phyloP scores from a whole-genome alignment of 2,329 filamentous ascomycete species.

The Cytospora schulzeri region DNA sequence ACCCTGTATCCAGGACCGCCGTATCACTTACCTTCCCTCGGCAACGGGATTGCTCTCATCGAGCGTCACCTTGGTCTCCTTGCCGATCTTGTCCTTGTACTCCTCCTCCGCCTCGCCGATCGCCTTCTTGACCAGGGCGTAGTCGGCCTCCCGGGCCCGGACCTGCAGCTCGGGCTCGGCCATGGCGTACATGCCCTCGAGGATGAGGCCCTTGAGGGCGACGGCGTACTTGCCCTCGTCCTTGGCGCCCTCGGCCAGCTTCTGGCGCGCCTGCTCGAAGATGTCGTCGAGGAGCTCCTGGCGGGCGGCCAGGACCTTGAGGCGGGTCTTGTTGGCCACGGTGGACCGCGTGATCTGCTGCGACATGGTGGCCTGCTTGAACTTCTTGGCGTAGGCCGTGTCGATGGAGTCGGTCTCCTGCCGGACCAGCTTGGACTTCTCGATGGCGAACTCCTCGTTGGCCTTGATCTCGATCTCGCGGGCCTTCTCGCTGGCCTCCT shows the following conservation, averaged over 20 bases:
- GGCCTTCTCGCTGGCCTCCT: constrained; percentile 96
- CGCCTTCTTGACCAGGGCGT: constrained; percentile 74
- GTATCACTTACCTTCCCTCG: constrained; percentile 84
- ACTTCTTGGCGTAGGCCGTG: constrained; percentile 93
- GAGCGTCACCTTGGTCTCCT: constrained; percentile 69
- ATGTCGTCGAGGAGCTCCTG: constrained; percentile 90
- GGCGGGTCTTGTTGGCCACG: constrained; percentile 91
- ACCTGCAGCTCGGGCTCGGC: constrained; percentile 77
- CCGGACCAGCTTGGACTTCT: constrained; percentile 97
- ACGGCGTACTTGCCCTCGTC: constrained; percentile 75
- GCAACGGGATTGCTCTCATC: constrained; percentile 80
- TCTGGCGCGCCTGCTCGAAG: constrained; percentile 78
- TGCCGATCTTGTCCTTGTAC: constrained; percentile 78
- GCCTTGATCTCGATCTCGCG: constrained; percentile 98
- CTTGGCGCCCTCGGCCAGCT: constrained; percentile 65
- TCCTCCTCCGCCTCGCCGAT: constrained; percentile 75
- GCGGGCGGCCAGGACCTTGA: constrained; percentile 82
- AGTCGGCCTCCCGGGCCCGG: constrained; percentile 78
- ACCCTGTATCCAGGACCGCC: no score
- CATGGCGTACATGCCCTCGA: constrained; percentile 89
- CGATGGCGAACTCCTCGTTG: constrained; percentile 98
- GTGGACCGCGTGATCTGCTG: constrained; percentile 98
- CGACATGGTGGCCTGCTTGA: constrained; percentile 97
- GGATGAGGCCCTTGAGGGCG: constrained; percentile 76
- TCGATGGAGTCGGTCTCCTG: constrained; percentile 95